These are phyloP conservation scores for Ganoderma boninense DNA, from an alignment of 1,284 basidiomycete genomes.

Conservation along the genomic window DNA sequence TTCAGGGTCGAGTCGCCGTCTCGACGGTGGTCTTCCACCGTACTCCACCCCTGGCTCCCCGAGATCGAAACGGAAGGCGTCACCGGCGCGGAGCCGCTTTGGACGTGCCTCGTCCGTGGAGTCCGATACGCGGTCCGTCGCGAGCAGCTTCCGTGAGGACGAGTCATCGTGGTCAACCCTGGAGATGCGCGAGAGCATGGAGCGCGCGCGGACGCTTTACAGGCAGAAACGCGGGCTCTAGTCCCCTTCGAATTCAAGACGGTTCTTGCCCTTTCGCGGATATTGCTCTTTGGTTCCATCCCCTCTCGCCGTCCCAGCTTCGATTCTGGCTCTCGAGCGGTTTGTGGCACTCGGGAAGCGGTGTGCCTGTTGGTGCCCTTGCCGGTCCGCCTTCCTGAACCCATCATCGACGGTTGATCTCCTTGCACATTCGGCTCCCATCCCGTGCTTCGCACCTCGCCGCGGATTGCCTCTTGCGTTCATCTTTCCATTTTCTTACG, in stretches of 20 bases:
- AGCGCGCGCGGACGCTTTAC: constrained; percentile 59
- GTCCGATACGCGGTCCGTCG: constrained; percentile 37
- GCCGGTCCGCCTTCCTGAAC: constrained; percentile 1
- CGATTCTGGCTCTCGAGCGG: neutral
- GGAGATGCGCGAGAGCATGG: constrained; percentile 71
- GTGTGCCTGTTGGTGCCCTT: constrained; percentile 2
- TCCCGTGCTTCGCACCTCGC: constrained; percentile 3
- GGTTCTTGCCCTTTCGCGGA: neutral
- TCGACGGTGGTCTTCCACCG: constrained; percentile 38
- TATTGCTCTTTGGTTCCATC: constrained; percentile 1
- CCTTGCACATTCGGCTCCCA: neutral
- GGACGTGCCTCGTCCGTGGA: constrained; percentile 44
- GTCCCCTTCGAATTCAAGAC: neutral
- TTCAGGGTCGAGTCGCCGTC: constrained; percentile 38
- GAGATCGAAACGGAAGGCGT: constrained; percentile 33
- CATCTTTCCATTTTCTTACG: constrained; percentile 20
- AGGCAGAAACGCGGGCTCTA: constrained; percentile 32
- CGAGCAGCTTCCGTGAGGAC: constrained; percentile 45
- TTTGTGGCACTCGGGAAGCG: neutral
- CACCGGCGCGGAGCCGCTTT: constrained; percentile 45
- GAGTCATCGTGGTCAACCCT: constrained; percentile 59
- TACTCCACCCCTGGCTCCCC: constrained; percentile 41
- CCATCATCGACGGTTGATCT: neutral
- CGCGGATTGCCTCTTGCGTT: neutral
- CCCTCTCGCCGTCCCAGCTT: neutral